Evolutionary conservation across 164 flowering plant genomes (phyloP), one percentile per base, ranked within the genome.

Genomic region (Platanus orientalis): DNA sequence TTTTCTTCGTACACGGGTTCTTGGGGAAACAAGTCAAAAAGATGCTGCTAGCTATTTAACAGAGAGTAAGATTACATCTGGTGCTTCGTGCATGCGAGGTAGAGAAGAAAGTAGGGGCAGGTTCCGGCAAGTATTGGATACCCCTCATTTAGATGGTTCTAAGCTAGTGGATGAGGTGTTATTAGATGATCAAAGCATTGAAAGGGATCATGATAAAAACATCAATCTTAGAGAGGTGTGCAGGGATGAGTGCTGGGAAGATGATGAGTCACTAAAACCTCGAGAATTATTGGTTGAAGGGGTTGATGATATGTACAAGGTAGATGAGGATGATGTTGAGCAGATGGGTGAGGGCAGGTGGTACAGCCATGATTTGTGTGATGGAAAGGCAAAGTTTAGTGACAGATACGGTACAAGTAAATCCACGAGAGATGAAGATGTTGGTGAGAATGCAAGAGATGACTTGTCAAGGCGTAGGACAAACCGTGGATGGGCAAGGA

Each of bases 21-120:
- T 95, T 65, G 97, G 97, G 27, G 97, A 88, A 62, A 64, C 79
- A 40, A 83, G 74, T 65, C 97, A 84, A 32, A 94, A 76, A 70
- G 96, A 88, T 63, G 64, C 68, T 63, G 64, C 68, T 52, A 66
- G 54, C 61, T 71, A 76, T 78, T 48, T 51, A 28, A 20, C 67
- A 36, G 97, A 92, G 13, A 60, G 54, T 63, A 92, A 82, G 76
- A 68, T 50, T 78, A 48, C 73, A 1, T 69, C 86, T 54, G 63
- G 69, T 67, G 61, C 73, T 66, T 58, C 65, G 49, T 56, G 66
- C 51, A 34, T 71, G 6, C 82, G 84, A 80, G 68, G 76, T 50
- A 85, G 84, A 82, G 97, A 92, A 49, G 99, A 91, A 56, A 65
- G 74, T 62, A 78, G 93, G 67, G 60, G 70, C 58, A 78, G 88